Percentiles rank a stretch among this genome's conserved stretches.
These are phyloP conservation scores for Paecilomyces sp. DNA, from an alignment of 2,329 filamentous ascomycete species.

Conservation along the genomic window DNA sequence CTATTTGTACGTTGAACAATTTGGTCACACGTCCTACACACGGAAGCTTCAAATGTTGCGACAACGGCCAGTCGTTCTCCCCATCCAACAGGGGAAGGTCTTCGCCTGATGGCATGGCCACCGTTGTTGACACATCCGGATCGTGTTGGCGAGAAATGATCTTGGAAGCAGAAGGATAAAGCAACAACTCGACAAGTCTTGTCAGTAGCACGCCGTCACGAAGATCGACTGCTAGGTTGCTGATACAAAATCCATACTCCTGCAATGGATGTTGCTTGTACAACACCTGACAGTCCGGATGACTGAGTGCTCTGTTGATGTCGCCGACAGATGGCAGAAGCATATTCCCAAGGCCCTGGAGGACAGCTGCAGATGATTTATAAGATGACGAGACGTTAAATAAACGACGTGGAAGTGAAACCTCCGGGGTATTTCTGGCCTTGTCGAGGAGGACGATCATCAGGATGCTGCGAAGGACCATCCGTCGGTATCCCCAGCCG, in stretches of 20 bases:
- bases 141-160: constrained; percentile 11
- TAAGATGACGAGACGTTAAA: constrained; percentile 46
- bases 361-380: constrained; percentile 50
- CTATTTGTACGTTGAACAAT: constrained; percentile 53
- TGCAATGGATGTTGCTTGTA: constrained; percentile 51
- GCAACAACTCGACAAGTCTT: constrained; percentile 51
- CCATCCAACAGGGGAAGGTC: constrained; percentile 27
- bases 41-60: constrained; percentile 53
- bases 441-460: constrained; percentile 54
- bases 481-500: constrained; percentile 48
- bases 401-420: constrained; percentile 33
- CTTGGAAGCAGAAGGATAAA: constrained; percentile 36
- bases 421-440: constrained; percentile 34
- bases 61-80: constrained; percentile 42
- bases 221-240: constrained; percentile 56
- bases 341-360: constrained; percentile 46
- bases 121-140: constrained; percentile 34
- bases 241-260: constrained; percentile 52
- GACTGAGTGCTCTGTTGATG: constrained; percentile 46
- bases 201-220: constrained; percentile 56
- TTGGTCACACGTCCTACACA: constrained; percentile 50
- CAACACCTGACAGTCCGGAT: constrained; percentile 50
- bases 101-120: constrained; percentile 40
- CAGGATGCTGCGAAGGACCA: constrained; percentile 52
- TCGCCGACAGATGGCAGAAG: constrained; percentile 55